These are phyloP conservation scores for Boletus reticulatus DNA, from an alignment of 768 basidiomycete species.

Conservation along the genomic window DNA sequence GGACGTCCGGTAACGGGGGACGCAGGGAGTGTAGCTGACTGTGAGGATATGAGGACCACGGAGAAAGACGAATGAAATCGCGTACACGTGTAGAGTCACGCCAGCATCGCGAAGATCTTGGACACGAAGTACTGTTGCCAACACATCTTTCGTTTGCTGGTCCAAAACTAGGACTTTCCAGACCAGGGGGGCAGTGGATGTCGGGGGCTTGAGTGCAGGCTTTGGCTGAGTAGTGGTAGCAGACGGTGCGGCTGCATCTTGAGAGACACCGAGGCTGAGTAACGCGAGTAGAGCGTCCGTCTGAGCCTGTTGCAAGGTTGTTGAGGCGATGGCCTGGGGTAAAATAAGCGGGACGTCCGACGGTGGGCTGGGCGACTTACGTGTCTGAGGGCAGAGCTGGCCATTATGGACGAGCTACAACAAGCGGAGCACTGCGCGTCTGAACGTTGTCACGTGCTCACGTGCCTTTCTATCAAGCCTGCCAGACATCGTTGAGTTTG, in stretches of 20 bases:
- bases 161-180: slow-evolving; percentile 98
- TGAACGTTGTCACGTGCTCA: slow-evolving; percentile 21
- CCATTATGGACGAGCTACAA: slow-evolving; percentile 26
- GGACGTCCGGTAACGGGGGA: slow-evolving; percentile 91
- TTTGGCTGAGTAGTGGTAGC: slow-evolving; percentile 13
- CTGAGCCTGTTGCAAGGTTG: slow-evolving; percentile 85
- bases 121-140: slow-evolving; percentile 92
- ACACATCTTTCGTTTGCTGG: slow-evolving; percentile 92
- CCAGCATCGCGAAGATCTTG: slow-evolving; percentile 96
- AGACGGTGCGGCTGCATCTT: slow-evolving; percentile 35
- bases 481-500: not conserved
- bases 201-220: slow-evolving; percentile 46
- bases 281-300: slow-evolving; percentile 81
- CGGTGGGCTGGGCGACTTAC: slow-evolving; percentile 25
- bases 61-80: slow-evolving; percentile 11
- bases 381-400: slow-evolving; percentile 45
- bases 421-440: too few relatives aligned
- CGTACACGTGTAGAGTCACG: slow-evolving; percentile 96
- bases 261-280: slow-evolving; percentile 69
- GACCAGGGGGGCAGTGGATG: slow-evolving; percentile 68
- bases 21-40: slow-evolving; percentile 91
- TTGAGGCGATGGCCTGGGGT: slow-evolving; percentile 38
- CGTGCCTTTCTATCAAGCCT: slow-evolving; percentile 1
- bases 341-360: slow-evolving; percentile 26
- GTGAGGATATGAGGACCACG: slow-evolving; percentile 3